These are phyloP conservation scores for Silybum marianum DNA, from an alignment of 129 eudicot species.

Conservation along the genomic window DNA sequence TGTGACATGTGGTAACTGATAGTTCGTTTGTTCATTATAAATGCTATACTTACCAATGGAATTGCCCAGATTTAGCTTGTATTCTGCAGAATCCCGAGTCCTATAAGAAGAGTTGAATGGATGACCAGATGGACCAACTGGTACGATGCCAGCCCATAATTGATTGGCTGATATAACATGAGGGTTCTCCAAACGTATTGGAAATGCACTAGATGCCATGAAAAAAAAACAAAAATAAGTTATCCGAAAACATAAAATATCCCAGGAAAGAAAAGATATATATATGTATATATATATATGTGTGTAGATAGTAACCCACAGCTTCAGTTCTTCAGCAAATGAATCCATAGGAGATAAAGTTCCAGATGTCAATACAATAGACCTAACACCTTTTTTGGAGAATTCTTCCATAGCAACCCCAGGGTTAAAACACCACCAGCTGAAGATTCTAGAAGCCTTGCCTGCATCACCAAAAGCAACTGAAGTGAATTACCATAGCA, in stretches of 20 bases:
- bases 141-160: slow-evolving; percentile 91
- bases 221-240: slow-evolving; percentile 10
- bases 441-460: slow-evolving; percentile 76
- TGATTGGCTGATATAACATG: slow-evolving; percentile 92
- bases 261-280: slow-evolving; percentile 9
- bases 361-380: slow-evolving; percentile 94
- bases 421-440: slow-evolving; percentile 99
- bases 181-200: slow-evolving; percentile 89
- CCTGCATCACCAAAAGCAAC: slow-evolving; percentile 46
- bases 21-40: background rate
- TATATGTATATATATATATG: too few relatives aligned
- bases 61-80: slow-evolving; percentile 88
- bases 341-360: slow-evolving; percentile 98
- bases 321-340: slow-evolving; percentile 91
- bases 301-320: slow-evolving; percentile 57
- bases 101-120: slow-evolving; percentile 86
- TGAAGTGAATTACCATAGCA: background rate
- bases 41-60: slow-evolving; percentile 72
- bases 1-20: slow-evolving; percentile 4
- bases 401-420: slow-evolving; percentile 95
- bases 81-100: slow-evolving; percentile 82
- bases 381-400: slow-evolving; percentile 70
- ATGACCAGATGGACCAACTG: slow-evolving; percentile 93
- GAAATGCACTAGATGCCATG: slow-evolving; percentile 60
- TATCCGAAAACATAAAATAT: background rate